Evolutionary conservation across 768 basidiomycete genomes (phyloP), one percentile per base, ranked within the genome.

Genomic region (Macrolepiota albuminosa): DNA sequence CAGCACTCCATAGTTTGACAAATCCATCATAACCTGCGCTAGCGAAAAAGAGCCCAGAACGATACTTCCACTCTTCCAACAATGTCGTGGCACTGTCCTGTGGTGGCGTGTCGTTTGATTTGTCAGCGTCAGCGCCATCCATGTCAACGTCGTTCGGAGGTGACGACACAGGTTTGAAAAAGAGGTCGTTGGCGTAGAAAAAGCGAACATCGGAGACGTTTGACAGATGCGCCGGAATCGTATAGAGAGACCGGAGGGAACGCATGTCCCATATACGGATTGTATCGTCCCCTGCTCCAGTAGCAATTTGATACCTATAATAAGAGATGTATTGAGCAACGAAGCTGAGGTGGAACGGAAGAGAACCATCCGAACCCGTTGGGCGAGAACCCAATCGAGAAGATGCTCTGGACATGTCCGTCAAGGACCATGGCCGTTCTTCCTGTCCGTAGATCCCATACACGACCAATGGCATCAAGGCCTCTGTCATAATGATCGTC

Each of bases 211-310:
- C 97, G 16, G 95, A 90, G 54, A 98, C 90, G 70, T 95, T 96
- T 57, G 91, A 95, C 39, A 89, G 82, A 77, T 99, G 97, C 0
- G 95, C 97, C 2, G 96, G 95, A 65, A 98, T 97, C 45, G 93
- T 98, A 73, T 97, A 94, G 11, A 95, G 76, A n/a, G 93, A 87
- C 65, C 89, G 93, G 36, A 97, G 81, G 16, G 91, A 89, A 42
- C 97, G 88, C 78, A 98, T 86, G 75, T 99, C 97, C 97, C 97
- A 99, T 79, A 98, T 93, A 51, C 95, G 89, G 68, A 99, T 90
- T 0, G 97, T 97, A 70, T 98, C 97, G 73, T 99, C 97, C 48
- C 92, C 94, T 4, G 95, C 88, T 40, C 96, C 97, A 0, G 97
- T 97, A 34, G 95, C 97, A 52, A 99, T 88, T 81, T 98, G 96